Conservation (phyloP, 345 rosid genomes). For the Luvunga scandens region DNA sequence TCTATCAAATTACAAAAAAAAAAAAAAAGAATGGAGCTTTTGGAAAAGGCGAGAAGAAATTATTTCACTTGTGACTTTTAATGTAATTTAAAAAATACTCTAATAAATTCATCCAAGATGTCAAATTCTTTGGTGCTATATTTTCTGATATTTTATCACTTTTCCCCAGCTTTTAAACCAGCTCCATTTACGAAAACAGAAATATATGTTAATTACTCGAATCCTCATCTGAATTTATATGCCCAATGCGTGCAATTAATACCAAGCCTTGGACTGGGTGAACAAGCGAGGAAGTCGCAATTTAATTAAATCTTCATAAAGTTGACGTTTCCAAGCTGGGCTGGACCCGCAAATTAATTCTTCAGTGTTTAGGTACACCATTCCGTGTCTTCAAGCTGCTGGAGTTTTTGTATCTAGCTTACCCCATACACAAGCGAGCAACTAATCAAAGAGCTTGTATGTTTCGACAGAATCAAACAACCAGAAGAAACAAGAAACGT, state of each 20-base stretch:
- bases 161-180: neutral
- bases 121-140: neutral
- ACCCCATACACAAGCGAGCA: neutral
- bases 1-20: too few relatives aligned
- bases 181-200: neutral
- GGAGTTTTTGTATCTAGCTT: neutral
- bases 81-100: neutral
- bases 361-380: neutral
- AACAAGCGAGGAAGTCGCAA: neutral
- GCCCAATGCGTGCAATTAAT: conserved; percentile 33
- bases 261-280: conserved; percentile 20
- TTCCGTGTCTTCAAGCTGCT: neutral
- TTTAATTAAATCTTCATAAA: neutral
- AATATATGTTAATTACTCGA: neutral
- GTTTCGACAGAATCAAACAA: neutral
- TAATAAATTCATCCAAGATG: neutral
- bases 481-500: neutral
- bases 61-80: neutral
- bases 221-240: neutral
- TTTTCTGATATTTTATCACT: neutral
- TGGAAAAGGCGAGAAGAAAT: neutral
- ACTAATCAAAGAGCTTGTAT: neutral
- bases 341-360: conserved; percentile 16
- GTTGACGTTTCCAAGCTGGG: neutral
- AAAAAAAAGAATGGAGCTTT: neutral